Evolutionary conservation across 768 basidiomycete genomes (phyloP).

Genomic region (Trametes coccinea): DNA sequence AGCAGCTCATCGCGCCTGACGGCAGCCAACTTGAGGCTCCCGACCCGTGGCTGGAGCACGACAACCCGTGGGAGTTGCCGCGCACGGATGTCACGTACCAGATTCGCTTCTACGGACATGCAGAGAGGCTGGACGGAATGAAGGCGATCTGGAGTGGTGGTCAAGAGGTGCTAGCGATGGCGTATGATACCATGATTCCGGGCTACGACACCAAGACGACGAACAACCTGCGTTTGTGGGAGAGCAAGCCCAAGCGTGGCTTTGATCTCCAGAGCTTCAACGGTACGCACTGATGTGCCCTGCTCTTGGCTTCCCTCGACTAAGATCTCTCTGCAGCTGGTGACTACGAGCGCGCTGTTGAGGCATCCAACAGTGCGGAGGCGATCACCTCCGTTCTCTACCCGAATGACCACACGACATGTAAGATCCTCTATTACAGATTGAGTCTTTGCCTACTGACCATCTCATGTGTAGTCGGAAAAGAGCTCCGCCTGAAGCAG

Average conservation of each 20-base stretch:
- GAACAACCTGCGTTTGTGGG: conserved; percentile 88
- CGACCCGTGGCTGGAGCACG: conserved; percentile 88
- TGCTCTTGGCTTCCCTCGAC: not conserved
- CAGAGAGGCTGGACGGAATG: conserved; percentile 66
- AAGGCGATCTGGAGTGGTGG: conserved; percentile 83
- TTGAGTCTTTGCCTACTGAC: not conserved
- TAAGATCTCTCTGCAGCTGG: conserved; percentile 56
- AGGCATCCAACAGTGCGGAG: conserved; percentile 84
- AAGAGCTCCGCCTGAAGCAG: conserved; percentile 89
- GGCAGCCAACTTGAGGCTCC: conserved; percentile 86
- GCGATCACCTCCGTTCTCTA: conserved; percentile 95
- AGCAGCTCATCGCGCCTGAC: conserved; percentile 82
- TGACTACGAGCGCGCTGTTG: conserved; percentile 88
- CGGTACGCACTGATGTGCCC: conserved; percentile 44
- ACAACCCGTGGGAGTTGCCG: conserved; percentile 88
- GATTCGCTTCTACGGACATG: conserved; percentile 85
- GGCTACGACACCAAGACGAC: conserved; percentile 83
- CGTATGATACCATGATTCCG: conserved; percentile 94
- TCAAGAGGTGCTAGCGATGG: conserved; percentile 90
- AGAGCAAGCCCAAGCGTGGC: conserved; percentile 82
- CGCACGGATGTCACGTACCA: conserved; percentile 84
- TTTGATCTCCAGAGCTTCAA: conserved; percentile 97
- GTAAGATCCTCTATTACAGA: conserved; percentile 1
- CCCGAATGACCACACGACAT: conserved; percentile 87
- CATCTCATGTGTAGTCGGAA: conserved; percentile 55